Percentiles rank a stretch among this genome's conserved stretches.
Conservation (phyloP, 2,329 filamentous ascomycete species). For the Hypoxylon sp. region DNA sequence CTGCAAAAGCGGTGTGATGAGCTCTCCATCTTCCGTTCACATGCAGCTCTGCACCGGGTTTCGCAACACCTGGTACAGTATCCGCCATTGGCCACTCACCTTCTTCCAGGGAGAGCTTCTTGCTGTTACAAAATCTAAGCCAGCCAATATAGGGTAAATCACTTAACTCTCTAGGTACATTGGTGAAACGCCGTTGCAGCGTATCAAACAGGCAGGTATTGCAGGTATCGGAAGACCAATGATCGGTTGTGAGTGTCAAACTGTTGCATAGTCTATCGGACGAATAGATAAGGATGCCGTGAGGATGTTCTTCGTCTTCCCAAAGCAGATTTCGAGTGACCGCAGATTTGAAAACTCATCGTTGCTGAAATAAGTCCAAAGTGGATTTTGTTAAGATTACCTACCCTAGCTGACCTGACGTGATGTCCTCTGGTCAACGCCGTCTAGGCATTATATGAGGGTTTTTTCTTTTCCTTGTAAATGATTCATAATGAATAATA, state of each 20-base stretch:
- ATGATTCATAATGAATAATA: too few species aligned
- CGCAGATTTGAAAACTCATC: too few species aligned
- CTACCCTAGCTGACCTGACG: conserved; percentile 23
- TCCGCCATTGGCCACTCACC: conserved; percentile 28
- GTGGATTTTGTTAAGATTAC: conserved; percentile 14
- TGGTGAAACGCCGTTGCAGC: conserved; percentile 19
- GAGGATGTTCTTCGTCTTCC: not conserved
- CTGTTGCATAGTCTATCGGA: conserved; percentile 14
- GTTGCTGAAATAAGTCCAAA: conserved; percentile 3
- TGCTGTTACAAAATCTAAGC: conserved; percentile 17
- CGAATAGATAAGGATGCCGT: not conserved
- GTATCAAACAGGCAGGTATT: too few species aligned
- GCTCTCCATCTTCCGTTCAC: conserved; percentile 10
- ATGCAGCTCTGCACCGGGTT: conserved; percentile 7
- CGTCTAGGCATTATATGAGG: conserved; percentile 1
- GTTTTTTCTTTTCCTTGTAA: too few species aligned
- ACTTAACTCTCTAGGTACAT: conserved; percentile 21
- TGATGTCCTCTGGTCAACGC: conserved; percentile 15
- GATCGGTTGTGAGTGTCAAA: not conserved
- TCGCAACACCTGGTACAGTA: not conserved
- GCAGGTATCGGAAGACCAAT: conserved; percentile 13
- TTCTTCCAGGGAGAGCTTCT: conserved; percentile 5
- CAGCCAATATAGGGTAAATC: conserved; percentile 24
- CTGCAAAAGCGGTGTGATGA: conserved; percentile 35
- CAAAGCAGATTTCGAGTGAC: conserved; percentile 15